A percentile compares a stretch with the other conserved stretches of the same genome.
phyloP scores from a whole-genome alignment of 2,329 filamentous ascomycete species.

The Xylaria arbuscula region DNA sequence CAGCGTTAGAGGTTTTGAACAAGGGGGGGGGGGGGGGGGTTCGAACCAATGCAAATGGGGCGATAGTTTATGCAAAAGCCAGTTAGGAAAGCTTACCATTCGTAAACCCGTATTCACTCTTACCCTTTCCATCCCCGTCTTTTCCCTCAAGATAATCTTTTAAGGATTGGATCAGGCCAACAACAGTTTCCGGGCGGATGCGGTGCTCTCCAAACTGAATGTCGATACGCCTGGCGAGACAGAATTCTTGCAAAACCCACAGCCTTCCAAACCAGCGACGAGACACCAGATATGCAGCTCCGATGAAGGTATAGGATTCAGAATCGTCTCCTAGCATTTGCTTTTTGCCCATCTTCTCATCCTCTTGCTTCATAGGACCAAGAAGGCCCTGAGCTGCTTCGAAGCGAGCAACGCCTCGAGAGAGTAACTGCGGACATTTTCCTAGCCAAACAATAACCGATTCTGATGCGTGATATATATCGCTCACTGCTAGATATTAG shows the following conservation, averaged over 20 bases:
- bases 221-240: constrained; percentile 16
- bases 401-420: not conserved
- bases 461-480: not conserved
- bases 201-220: constrained; percentile 24
- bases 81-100: not conserved
- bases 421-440: constrained; percentile 7
- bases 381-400: constrained; percentile 2
- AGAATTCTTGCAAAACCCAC: constrained; percentile 34
- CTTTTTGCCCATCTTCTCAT: not conserved
- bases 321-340: constrained; percentile 11
- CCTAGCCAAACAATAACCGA: constrained; percentile 7
- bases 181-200: constrained; percentile 14
- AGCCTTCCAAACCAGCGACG: constrained; percentile 32
- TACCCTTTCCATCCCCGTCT: not conserved
- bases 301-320: constrained; percentile 7
- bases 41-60: not conserved
- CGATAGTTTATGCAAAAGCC: not conserved
- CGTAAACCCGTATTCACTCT: not conserved
- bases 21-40: too few species aligned
- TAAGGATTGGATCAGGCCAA: constrained; percentile 4
- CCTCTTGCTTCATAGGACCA: constrained; percentile 4
- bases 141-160: constrained; percentile 2
- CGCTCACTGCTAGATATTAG: not conserved
- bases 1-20: not conserved
- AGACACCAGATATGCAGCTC: constrained; percentile 21